Percentiles rank a stretch among this genome's conserved stretches.
Conservation (phyloP, 2,329 filamentous ascomycete genomes). For the Beauveria caledonica region DNA sequence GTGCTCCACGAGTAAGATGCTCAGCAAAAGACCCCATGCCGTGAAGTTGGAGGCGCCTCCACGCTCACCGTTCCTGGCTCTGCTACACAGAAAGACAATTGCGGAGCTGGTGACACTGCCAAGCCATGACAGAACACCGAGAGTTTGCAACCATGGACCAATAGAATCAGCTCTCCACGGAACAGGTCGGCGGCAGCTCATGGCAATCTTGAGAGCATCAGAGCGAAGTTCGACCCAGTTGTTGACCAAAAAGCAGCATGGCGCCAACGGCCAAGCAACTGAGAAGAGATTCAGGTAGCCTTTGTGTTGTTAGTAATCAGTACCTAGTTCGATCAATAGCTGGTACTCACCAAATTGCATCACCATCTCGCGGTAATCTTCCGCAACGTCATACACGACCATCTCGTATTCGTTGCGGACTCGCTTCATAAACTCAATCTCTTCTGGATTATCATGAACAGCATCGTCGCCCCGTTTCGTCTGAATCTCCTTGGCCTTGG, state of each 20-base stretch:
- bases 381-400: constrained; percentile 78
- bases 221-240: constrained; percentile 94
- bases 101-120: constrained; percentile 82
- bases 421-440: constrained; percentile 69
- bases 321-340: background rate
- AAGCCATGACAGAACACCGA: constrained; percentile 89
- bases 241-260: constrained; percentile 81
- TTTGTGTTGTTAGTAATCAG: constrained; percentile 22
- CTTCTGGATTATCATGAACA: constrained; percentile 62
- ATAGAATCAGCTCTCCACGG: constrained; percentile 90
- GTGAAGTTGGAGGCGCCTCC: constrained; percentile 64
- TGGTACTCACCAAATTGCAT: constrained; percentile 57
- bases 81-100: constrained; percentile 81
- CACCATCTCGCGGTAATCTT: constrained; percentile 89
- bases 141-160: constrained; percentile 79
- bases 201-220: constrained; percentile 89
- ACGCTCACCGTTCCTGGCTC: constrained; percentile 54
- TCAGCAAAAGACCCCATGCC: constrained; percentile 71
- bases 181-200: constrained; percentile 80
- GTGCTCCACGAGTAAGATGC: constrained; percentile 82
- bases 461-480: constrained; percentile 40
- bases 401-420: constrained; percentile 79
- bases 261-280: constrained; percentile 89
- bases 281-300: constrained; percentile 89
- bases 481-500: constrained; percentile 71